phyloP scores from a whole-genome alignment of 1,139 yeast genomes.

The Yamadazyma pseudoaaseri region DNA sequence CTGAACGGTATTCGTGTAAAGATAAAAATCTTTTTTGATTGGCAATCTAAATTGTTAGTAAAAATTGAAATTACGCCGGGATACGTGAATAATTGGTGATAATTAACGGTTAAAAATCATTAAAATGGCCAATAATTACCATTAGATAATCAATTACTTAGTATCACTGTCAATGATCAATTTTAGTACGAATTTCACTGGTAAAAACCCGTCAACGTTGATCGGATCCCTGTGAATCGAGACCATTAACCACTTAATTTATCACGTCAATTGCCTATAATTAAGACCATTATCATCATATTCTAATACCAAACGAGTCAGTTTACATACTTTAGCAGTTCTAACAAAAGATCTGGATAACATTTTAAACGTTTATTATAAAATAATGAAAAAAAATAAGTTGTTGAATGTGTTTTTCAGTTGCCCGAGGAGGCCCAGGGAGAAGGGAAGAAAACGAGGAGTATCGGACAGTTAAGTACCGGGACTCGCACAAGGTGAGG shows the following conservation, averaged over 20 bases:
- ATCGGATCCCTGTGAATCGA: conserved; percentile 8
- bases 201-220: neutral
- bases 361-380: conserved; percentile 9
- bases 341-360: conserved; percentile 32
- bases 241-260: neutral
- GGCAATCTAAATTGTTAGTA: conserved; percentile 17
- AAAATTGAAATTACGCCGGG: too few species aligned
- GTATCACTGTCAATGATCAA: too few species aligned
- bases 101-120: too few species aligned
- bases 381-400: neutral
- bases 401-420: neutral
- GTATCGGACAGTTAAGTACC: conserved; percentile 3
- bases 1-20: conserved; percentile 95
- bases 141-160: too few species aligned
- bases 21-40: conserved; percentile 69
- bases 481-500: neutral
- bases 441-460: neutral
- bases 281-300: neutral
- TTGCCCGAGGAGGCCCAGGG: conserved; percentile 1
- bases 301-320: too few species aligned
- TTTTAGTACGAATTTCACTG: too few species aligned
- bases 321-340: conserved; percentile 44
- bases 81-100: too few species aligned
- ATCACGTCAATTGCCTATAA: conserved; percentile 1
- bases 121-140: too few species aligned